A percentile compares a stretch with the other conserved stretches of the same genome.
Evolutionary conservation across 2,329 filamentous ascomycete species (phyloP).

Genomic region (Basipetospora sp.): DNA sequence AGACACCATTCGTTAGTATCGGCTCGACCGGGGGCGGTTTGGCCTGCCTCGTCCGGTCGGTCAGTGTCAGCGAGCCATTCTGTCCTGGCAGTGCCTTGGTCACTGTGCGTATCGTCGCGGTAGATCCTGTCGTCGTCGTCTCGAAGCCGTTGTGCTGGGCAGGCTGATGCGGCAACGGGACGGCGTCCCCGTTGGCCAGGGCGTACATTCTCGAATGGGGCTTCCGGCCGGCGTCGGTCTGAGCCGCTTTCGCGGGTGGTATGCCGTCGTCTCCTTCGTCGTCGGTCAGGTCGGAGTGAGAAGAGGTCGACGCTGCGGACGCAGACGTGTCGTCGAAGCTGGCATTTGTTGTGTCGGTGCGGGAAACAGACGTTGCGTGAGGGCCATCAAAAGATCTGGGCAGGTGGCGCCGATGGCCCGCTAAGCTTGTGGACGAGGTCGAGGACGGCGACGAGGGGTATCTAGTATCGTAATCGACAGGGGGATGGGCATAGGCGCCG

Average conservation of each 20-base stretch:
- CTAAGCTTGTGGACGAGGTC: too few relatives aligned
- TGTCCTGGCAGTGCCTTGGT: too few relatives aligned
- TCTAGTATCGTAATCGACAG: background rate
- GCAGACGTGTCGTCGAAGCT: conserved; percentile 6
- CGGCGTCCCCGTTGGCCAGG: background rate
- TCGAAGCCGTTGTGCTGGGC: background rate
- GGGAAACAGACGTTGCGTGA: background rate
- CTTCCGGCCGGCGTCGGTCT: background rate
- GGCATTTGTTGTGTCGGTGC: conserved; percentile 6
- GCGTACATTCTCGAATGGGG: conserved; percentile 4
- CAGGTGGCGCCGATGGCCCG: conserved; percentile 1
- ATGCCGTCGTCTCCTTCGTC: background rate
- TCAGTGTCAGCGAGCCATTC: conserved; percentile 1
- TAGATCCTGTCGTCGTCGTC: too few relatives aligned
- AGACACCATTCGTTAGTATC: background rate
- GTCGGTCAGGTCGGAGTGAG: conserved; percentile 3
- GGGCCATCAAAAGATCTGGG: conserved; percentile 4
- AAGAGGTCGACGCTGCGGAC: conserved; percentile 5
- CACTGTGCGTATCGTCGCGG: too few relatives aligned
- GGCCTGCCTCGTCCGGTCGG: background rate
- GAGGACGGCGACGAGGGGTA: conserved; percentile 1
- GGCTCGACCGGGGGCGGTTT: background rate
- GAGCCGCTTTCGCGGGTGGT: background rate
- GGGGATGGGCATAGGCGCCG: too few relatives aligned
- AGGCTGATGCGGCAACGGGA: background rate